A percentile compares a stretch with the other conserved stretches of the same genome.
Conservation (phyloP, 2,329 filamentous ascomycete species). For the Fusarium denticulatum region DNA sequence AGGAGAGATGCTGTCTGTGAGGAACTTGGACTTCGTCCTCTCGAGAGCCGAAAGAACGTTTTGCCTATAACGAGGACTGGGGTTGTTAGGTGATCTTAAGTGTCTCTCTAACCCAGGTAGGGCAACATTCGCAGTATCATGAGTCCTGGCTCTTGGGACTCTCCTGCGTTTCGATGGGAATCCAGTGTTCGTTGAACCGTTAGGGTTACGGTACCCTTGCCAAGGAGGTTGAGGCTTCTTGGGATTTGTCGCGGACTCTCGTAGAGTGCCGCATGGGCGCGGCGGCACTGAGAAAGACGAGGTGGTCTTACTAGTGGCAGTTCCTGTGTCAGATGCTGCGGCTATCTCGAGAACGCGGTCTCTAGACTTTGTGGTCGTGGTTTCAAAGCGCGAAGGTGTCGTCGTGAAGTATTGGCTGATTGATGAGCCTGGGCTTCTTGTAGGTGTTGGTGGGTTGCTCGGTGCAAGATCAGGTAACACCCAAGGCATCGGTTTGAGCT, state of each 20-base stretch:
- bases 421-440: conserved; percentile 6
- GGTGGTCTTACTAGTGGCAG: not conserved
- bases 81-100: conserved; percentile 19
- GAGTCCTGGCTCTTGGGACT: conserved; percentile 12
- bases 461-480: conserved; percentile 44
- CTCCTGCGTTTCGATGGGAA: conserved; percentile 25
- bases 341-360: not conserved
- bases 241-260: not conserved
- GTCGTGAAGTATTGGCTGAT: conserved; percentile 35
- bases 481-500: conserved; percentile 49
- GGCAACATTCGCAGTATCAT: conserved; percentile 34
- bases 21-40: conserved; percentile 43
- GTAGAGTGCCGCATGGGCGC: not conserved
- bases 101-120: conserved; percentile 40
- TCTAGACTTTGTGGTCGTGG: not conserved
- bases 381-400: not conserved
- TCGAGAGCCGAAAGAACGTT: conserved; percentile 44
- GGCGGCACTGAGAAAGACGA: not conserved
- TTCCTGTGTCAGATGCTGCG: not conserved
- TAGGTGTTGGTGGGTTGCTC: not conserved
- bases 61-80: conserved; percentile 31
- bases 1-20: conserved; percentile 24
- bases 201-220: conserved; percentile 25
- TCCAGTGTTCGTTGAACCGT: not conserved
- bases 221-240: conserved; percentile 12